phyloP scores from a whole-genome alignment of 257 asterid genomes.

The Verbascum thapsus region DNA sequence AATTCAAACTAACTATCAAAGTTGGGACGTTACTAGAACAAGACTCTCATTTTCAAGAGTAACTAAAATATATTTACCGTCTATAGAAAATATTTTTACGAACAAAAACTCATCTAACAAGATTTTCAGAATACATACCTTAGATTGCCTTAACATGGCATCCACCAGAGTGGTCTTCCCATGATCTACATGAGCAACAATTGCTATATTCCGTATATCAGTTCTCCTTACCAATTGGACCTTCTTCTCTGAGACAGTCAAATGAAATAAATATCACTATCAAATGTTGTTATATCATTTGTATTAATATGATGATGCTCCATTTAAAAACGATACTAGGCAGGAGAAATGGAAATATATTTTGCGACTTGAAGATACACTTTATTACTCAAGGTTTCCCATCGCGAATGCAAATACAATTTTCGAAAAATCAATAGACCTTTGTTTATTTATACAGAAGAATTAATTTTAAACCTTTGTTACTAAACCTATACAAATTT shows the following conservation, averaged over 20 bases:
- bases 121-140: conserved; percentile 50
- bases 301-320: not conserved
- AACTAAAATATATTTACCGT: not conserved
- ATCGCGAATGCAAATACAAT: not conserved
- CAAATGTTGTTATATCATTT: not conserved
- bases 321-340: not conserved
- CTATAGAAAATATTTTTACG: not conserved
- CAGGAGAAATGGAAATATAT: not conserved
- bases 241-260: conserved; percentile 52
- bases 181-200: conserved; percentile 99
- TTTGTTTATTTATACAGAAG: not conserved
- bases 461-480: not conserved
- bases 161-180: conserved; percentile 99
- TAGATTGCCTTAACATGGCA: conserved; percentile 91
- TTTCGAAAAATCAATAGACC: no score
- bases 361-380: not conserved
- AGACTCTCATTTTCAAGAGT: not conserved
- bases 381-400: not conserved
- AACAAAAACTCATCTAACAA: conserved; percentile 20
- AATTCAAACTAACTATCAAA: conserved; percentile 9
- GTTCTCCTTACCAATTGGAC: conserved; percentile 68
- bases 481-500: not conserved
- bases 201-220: conserved; percentile 88
- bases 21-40: no score
- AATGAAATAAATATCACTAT: conserved; percentile 29